Conservation (phyloP, 2,329 filamentous ascomycete species). For the Xylaria multiplex region DNA sequence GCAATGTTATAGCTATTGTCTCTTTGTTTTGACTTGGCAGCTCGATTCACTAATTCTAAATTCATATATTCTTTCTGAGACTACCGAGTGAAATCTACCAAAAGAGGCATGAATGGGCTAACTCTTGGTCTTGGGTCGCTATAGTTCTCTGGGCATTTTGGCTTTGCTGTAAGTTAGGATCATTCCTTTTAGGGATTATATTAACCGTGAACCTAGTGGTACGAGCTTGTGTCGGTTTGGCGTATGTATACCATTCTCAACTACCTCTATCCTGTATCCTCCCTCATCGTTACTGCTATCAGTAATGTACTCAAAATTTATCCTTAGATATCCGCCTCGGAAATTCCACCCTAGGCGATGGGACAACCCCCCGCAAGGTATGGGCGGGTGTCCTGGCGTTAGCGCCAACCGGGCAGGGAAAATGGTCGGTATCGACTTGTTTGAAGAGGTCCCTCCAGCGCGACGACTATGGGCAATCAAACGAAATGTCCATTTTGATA, state of each 20-base stretch:
- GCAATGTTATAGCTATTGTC: neutral
- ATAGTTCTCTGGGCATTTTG: conserved; percentile 43
- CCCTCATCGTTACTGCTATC: neutral
- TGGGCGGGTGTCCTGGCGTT: neutral
- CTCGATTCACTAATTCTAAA: neutral
- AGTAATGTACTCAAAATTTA: conserved; percentile 23
- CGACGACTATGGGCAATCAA: conserved; percentile 36
- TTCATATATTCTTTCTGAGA: neutral
- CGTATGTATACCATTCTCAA: conserved; percentile 32
- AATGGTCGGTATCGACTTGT: conserved; percentile 34
- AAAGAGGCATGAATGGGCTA: neutral
- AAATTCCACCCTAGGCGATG: conserved; percentile 41
- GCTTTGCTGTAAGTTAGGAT: conserved; percentile 39
- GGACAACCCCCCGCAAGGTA: neutral
- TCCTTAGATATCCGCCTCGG: conserved; percentile 39
- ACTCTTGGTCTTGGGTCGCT: conserved; percentile 5
- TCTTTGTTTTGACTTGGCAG: conserved; percentile 1
- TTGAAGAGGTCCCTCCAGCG: conserved; percentile 34
- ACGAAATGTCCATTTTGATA: conserved; percentile 41
- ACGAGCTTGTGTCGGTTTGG: conserved; percentile 40
- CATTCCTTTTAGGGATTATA: neutral
- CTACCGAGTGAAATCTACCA: neutral
- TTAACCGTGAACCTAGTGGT: conserved; percentile 35
- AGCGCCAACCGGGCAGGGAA: conserved; percentile 19
- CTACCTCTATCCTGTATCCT: neutral